Evolutionary conservation across 805 yeast species (phyloP).

Genomic region (Starmerella vaccinii): DNA sequence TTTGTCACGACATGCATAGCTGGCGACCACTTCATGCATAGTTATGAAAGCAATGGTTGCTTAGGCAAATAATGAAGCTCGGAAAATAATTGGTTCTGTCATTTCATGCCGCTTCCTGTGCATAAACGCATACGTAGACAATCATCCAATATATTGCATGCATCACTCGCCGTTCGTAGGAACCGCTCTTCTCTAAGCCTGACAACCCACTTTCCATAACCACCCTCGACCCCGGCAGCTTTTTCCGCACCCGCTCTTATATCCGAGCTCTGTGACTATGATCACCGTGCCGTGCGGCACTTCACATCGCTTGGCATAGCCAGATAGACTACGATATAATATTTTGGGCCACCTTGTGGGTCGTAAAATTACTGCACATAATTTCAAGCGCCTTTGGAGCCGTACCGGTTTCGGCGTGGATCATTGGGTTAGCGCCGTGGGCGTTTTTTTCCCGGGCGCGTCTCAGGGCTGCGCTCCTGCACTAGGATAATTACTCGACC

Average conservation of each 20-base stretch:
- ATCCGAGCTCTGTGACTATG: background rate
- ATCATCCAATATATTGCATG: no score
- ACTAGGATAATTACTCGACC: slow-evolving; percentile 8
- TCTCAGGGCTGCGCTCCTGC: slow-evolving; percentile 5
- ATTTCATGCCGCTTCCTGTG: no score
- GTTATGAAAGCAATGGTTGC: background rate
- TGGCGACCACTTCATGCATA: background rate
- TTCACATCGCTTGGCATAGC: no score
- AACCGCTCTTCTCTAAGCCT: no score
- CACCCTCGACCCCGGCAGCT: background rate
- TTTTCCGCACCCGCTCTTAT: background rate
- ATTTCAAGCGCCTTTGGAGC: background rate
- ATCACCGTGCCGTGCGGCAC: slow-evolving; percentile 2
- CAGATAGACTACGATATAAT: no score
- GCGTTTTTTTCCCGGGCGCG: slow-evolving; percentile 7
- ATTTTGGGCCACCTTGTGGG: no score
- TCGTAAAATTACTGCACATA: no score
- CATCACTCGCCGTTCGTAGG: no score
- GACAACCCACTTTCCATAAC: no score
- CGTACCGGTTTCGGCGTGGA: background rate
- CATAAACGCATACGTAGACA: no score
- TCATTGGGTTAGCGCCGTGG: slow-evolving; percentile 2
- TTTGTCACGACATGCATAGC: background rate
- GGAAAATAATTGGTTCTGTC: background rate
- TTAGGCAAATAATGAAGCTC: background rate